Evolutionary conservation across 1,139 yeast genomes (phyloP).

Genomic region (Nematodospora anomalae): DNA sequence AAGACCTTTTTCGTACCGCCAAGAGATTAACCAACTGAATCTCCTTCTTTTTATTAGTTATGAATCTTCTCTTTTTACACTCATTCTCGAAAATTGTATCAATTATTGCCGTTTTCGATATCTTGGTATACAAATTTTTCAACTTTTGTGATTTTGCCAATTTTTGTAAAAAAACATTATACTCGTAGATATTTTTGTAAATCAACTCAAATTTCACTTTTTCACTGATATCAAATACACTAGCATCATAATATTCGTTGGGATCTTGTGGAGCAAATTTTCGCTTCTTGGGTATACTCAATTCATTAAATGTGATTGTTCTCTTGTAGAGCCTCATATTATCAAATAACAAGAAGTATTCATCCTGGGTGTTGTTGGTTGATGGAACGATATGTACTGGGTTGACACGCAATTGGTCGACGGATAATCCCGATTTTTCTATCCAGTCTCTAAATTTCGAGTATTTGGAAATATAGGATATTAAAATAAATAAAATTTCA

Average conservation of each 20-base stretch:
- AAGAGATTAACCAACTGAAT: slow-evolving; percentile 47
- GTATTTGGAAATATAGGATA: slow-evolving; percentile 37
- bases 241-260: slow-evolving; percentile 24
- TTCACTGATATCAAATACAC: slow-evolving; percentile 31
- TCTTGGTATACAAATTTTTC: slow-evolving; percentile 17
- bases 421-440: slow-evolving; percentile 38
- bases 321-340: slow-evolving; percentile 45
- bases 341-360: slow-evolving; percentile 46
- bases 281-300: slow-evolving; percentile 44
- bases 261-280: slow-evolving; percentile 37
- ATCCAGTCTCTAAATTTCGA: slow-evolving; percentile 43
- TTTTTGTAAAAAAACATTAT: slow-evolving; percentile 25
- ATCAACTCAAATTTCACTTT: slow-evolving; percentile 32
- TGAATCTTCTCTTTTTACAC: slow-evolving; percentile 40
- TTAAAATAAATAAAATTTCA: slow-evolving; percentile 43
- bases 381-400: slow-evolving; percentile 20
- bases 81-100: slow-evolving; percentile 29
- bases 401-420: slow-evolving; percentile 31
- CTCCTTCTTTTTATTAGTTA: slow-evolving; percentile 47
- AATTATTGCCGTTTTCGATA: slow-evolving; percentile 22
- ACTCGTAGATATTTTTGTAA: slow-evolving; percentile 34
- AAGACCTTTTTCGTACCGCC: slow-evolving; percentile 50
- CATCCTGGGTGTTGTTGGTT: slow-evolving; percentile 20
- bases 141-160: slow-evolving; percentile 19
- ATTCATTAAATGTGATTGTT: slow-evolving; percentile 28